Evolutionary conservation across 2,329 filamentous ascomycete genomes (phyloP), one percentile per base, ranked within the genome.

Genomic region (Penicillium sp.): DNA sequence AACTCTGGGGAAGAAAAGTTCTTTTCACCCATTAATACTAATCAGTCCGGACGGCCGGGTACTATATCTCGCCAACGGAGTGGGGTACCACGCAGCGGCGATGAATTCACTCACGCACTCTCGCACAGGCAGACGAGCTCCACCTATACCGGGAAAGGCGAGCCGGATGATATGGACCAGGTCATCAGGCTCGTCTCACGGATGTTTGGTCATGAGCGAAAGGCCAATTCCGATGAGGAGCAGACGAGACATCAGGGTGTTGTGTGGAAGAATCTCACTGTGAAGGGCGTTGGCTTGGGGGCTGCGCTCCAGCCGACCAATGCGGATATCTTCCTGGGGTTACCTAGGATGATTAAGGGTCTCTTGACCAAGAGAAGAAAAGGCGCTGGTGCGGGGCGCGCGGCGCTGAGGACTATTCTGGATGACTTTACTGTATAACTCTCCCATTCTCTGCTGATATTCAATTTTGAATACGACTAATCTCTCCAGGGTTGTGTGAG

Each of bases 241-340:
- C 86, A 90, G 71, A 90, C 88, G 0, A 80, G 89, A 23, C 89
- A 91, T 71, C 82, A 86, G 29, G 90, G 90, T 38, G 86, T 92
- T 13, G 78, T 91, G 5, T 92, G 90, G 79, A 88, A 88, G 52
- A 81, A 89, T 57, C 77, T 92, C 30, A 91, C 87, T 0, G 90
- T 92, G 19, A 89, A 87, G 60, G 90, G 90, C 0, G 83, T 87
- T 59, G 90, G 90, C 0, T 78, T 91, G 0, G 89, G 89, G 0
- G 88, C 90, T 23, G 83, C 83, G 5, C 71, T 87, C 30, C 85
- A 87, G 64, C 83, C 83, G 5, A 87, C 85, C 0, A 81, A 85
- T 58, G 82, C 82, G 0, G 85, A 87, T 66, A 75, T 86, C 3
- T 84, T 88, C 65, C 72, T 86, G 19, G 80, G 76, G 0, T 74